phyloP scores from a whole-genome alignment of 768 basidiomycete species.

The Neoboletus brunneissimus region DNA sequence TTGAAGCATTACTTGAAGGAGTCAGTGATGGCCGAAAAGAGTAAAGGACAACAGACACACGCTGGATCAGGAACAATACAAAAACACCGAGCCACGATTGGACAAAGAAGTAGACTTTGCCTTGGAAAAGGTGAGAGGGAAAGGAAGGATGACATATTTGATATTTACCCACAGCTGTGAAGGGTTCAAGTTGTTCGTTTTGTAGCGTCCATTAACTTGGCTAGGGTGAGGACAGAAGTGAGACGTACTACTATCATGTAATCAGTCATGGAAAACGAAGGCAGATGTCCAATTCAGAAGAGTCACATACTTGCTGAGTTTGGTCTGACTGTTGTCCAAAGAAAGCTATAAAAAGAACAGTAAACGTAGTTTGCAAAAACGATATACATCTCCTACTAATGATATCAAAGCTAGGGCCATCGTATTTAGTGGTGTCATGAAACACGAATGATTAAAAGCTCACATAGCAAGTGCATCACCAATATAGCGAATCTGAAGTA shows the following conservation, averaged over 20 bases:
- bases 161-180: conserved; percentile 15
- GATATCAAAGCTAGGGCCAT: conserved; percentile 7
- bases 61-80: neutral
- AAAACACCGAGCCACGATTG: conserved; percentile 4
- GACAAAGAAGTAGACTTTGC: conserved; percentile 4
- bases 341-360: conserved; percentile 10
- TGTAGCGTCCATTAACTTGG: too few species aligned
- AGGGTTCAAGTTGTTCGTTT: neutral
- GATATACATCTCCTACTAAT: neutral
- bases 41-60: neutral
- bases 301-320: conserved; percentile 5
- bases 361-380: neutral
- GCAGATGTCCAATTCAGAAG: neutral
- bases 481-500: conserved; percentile 23
- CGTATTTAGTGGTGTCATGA: neutral
- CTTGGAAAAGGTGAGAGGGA: conserved; percentile 4
- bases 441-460: neutral
- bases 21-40: neutral
- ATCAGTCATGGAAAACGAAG: neutral
- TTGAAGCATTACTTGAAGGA: conserved; percentile 13
- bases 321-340: neutral
- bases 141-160: neutral
- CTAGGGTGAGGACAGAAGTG: neutral
- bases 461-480: conserved; percentile 21
- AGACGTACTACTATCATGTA: conserved; percentile 7